A percentile compares a stretch with the other conserved stretches of the same genome.
Conservation (phyloP, 306 rosid species). For the Pyrus betulifolia region DNA sequence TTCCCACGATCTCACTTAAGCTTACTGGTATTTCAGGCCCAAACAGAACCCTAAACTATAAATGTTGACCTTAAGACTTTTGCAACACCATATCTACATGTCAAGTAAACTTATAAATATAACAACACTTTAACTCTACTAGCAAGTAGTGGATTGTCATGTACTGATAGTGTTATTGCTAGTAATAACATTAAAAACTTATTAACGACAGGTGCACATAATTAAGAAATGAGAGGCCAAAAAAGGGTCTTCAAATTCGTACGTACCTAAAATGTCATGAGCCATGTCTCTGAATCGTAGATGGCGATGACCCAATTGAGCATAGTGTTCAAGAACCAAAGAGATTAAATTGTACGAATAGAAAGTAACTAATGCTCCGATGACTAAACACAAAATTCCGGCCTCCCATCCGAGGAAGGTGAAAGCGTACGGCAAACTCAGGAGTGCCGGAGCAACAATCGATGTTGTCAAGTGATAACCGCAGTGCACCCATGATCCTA, state of each 20-base stretch:
- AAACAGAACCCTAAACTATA: too few relatives aligned
- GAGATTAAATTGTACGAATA: conserved; percentile 70
- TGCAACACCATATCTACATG: too few relatives aligned
- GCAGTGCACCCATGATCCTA: conserved; percentile 79
- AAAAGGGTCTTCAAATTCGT: background rate
- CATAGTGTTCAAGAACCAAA: conserved; percentile 69
- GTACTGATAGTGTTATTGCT: too few relatives aligned
- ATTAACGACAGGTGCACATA: too few relatives aligned
- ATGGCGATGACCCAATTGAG: conserved; percentile 64
- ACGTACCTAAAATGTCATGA: conserved; percentile 55
- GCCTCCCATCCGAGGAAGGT: conserved; percentile 70
- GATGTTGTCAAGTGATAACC: conserved; percentile 87
- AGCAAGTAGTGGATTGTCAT: too few relatives aligned
- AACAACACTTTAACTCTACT: too few relatives aligned
- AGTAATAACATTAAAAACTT: too few relatives aligned
- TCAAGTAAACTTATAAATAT: too few relatives aligned
- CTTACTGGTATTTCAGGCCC: too few relatives aligned
- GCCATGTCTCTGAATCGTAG: conserved; percentile 88
- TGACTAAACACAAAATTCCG: conserved; percentile 46
- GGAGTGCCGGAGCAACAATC: conserved; percentile 73
- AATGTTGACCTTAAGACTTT: too few relatives aligned
- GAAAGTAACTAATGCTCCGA: conserved; percentile 70
- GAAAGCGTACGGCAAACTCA: conserved; percentile 76
- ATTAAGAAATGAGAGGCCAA: too few relatives aligned
- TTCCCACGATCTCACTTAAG: too few relatives aligned